Evolutionary conservation across 2,329 filamentous ascomycete genomes (phyloP), one percentile per base, ranked within the genome.

Genomic region (Trichoderma pleuroti): DNA sequence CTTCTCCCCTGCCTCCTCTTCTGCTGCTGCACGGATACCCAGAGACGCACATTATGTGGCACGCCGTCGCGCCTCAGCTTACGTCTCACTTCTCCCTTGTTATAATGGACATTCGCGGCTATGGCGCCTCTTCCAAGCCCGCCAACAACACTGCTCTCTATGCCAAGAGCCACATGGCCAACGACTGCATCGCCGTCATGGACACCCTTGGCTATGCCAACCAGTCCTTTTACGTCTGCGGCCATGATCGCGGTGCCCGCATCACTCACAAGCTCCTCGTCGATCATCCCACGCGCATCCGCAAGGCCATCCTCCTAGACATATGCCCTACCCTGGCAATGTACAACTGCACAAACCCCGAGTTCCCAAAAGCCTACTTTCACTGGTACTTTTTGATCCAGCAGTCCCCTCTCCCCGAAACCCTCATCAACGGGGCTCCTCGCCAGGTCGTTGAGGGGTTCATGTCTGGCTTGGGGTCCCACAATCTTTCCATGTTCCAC

Each of bases 341-440:
- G 84, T 89, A 84, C 78, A 78, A 79, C 62, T 77, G 81, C 18
- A 82, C 82, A 4, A 73, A 82, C 65, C 73, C 80, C 5, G 76
- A 77, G 0, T 84, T 87, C 71, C 84, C 85, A 1, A 80, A 79
- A 32, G 81, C 82, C 0, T 88, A 88, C 76, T 88, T 85, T 74
- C 87, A 89, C 77, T 89, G 87, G 86, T 87, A 87, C 66, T 85
- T 89, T 72, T 81, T 89, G 24, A 85, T 87, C 10, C 87, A 89
- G 75, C 76, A 79, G 0, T 78, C 78, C 6, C 84, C 87, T 0
- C 81, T 88, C 6, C 86, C 84, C 0, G 86, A 88, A 74, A 82
- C 80, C 52, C 77, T 87, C 60, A 83, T 84, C 72, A 77, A 77
- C 0, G 77, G 75, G 0, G 75, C 79, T 28, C 81, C 83, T 4